Percentiles rank a stretch among this genome's conserved stretches.
These are phyloP conservation scores for Yarrowia yakushimensis DNA, from an alignment of 805 yeast genomes.

Conservation along the genomic window DNA sequence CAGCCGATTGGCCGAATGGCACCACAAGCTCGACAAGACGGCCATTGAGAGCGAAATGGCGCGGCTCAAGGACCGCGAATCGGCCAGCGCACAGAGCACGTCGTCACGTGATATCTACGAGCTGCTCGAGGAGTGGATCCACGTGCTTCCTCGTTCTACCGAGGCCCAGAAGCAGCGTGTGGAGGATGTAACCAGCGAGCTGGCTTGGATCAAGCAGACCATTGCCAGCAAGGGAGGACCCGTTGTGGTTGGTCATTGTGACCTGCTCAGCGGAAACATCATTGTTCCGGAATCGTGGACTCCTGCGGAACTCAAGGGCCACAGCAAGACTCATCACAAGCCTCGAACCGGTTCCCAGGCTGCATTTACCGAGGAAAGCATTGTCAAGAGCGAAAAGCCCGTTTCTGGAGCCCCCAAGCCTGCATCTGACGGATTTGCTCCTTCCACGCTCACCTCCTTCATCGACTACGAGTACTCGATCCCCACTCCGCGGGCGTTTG, in stretches of 20 bases:
- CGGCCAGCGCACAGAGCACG: constrained; percentile 40
- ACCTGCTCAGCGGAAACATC: constrained; percentile 69
- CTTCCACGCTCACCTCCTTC: constrained; percentile 40
- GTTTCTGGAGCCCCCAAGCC: background rate
- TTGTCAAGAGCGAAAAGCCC: background rate
- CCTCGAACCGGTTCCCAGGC: background rate
- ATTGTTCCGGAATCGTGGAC: constrained; percentile 37
- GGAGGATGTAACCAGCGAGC: constrained; percentile 48
- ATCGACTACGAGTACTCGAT: constrained; percentile 97
- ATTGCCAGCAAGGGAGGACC: constrained; percentile 47
- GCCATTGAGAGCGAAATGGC: constrained; percentile 42
- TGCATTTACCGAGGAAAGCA: background rate
- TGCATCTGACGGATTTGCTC: background rate
- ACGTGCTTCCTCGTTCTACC: constrained; percentile 50
- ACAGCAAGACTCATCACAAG: background rate
- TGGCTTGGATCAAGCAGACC: constrained; percentile 50
- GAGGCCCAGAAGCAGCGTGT: constrained; percentile 39
- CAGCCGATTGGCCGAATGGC: constrained; percentile 69
- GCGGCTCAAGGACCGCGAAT: constrained; percentile 37
- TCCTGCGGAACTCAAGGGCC: background rate
- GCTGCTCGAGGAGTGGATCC: constrained; percentile 59
- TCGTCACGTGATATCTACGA: constrained; percentile 51
- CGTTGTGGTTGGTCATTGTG: constrained; percentile 64
- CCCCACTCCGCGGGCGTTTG: constrained; percentile 83
- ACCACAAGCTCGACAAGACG: constrained; percentile 46